Evolutionary conservation across 768 basidiomycete species (phyloP), one percentile per base, ranked within the genome.

Genomic region (Cystofilobasidium bisporidii): DNA sequence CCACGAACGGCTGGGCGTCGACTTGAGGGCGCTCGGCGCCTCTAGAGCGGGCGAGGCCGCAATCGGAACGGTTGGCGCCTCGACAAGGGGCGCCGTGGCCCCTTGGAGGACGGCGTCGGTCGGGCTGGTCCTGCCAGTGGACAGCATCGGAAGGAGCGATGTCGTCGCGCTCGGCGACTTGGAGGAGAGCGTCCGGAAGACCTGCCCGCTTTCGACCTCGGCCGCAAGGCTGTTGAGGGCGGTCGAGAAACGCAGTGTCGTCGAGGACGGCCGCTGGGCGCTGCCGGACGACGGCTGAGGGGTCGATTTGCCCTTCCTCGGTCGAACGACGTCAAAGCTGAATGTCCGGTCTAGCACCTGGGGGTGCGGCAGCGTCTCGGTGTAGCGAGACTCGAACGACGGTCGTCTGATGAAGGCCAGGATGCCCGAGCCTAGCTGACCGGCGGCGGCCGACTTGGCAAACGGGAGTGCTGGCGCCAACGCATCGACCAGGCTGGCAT

Each of bases 381-480:
- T 56, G 53, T 56, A 32, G 6, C 67, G 61, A 17, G 56, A 38
- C 22, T 62, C 61, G 36, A 63, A 63, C 17, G 67, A 18, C 18
- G 55, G 61, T 20, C 67, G 67, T 9, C n/a, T 22, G 43, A 68
- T 45, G 45, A 68, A 68, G 15, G 67, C 67, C 24, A 68, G 55
- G 61, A 68, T 63, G 14, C 67, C 67, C 9, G 67, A 68, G 1
- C 67, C 65, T 11, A 56, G 53, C 28, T 56, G 53, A 32, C 28
- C 53, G 20, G 53, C 17, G 5, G 26, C 15, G 17, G 53, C 53
- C 4, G 53, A 28, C 26, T 56, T 28, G 15, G 15, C 53, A 20
- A 17, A 17, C 6, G 53, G 53, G 8, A 57, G 45, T 9, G 60
- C 22, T 17, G 65, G 65, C 22, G 50, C 61, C 14, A 61, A 12